These are phyloP conservation scores for Phalaenopsis hybrid DNA, from an alignment of 116 monocot genomes.

Conservation along the genomic window DNA sequence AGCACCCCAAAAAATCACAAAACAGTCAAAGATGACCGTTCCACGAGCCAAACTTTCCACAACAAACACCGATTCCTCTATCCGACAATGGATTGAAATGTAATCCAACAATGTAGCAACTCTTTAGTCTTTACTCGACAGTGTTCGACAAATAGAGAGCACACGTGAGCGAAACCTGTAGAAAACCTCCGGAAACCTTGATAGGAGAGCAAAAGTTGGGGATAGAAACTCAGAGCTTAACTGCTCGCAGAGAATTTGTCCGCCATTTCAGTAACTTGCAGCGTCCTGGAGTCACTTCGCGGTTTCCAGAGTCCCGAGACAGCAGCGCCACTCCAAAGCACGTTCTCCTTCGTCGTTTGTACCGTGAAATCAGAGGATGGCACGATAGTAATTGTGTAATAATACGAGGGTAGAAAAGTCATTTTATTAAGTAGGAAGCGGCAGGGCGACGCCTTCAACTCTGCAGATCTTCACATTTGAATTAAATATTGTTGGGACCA, in stretches of 20 bases:
- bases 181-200: background rate
- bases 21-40: background rate
- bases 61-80: background rate
- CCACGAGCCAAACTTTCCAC: background rate
- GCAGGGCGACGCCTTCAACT: background rate
- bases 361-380: background rate
- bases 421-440: background rate
- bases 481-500: no score
- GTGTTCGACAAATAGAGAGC: background rate
- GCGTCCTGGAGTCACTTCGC: background rate
- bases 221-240: background rate
- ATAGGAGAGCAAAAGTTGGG: background rate
- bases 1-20: background rate
- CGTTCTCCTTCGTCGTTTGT: background rate
- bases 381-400: background rate
- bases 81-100: no score
- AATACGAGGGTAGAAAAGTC: background rate
- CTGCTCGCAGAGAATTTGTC: background rate
- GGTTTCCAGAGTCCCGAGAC: background rate
- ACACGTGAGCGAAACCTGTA: background rate
- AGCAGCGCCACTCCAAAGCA: background rate
- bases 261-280: background rate
- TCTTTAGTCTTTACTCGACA: background rate
- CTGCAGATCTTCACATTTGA: background rate
- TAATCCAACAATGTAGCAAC: constrained; percentile 6